Evolutionary conservation across 1,284 basidiomycete species (phyloP), one percentile per base, ranked within the genome.

Genomic region (Blastosporella zonata): DNA sequence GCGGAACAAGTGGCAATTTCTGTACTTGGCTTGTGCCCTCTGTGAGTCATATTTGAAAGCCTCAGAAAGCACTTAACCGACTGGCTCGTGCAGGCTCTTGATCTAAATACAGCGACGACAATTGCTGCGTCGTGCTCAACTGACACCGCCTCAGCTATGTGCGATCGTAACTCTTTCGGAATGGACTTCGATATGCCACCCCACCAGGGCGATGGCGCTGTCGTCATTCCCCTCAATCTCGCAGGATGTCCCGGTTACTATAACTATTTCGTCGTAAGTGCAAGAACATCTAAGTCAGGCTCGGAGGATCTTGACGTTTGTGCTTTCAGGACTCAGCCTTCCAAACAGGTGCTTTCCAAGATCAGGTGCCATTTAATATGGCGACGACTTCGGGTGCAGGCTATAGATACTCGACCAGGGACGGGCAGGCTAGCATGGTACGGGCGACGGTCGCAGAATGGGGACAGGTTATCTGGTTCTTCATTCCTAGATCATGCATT

Each of bases 401-500:
- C 15, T 60, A 59, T 39, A 46, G 57, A 2, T 60, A 58, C 31
- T 46, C 55, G 1, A 60, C 59, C 17, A 41, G 41, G 7, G 57
- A 60, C 39, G 54, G 53, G 0, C 40, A 22, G 13, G 59, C 57
- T 7, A 59, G 56, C 25, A 61, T 59, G 58, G 56, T 61, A 17
- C 46, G 58, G 5, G 59, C 59, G 8, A 55, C 48, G 17, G 57
- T 59, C 10, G 53, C 59, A 1, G 59, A 60, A 47, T 59, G 57
- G 39, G 56, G 52, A 28, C 59, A 59, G 43, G 54, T 55, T 7
- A 52, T 59, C n/a, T 61, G 59, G 58, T 59, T 59, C 52, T 61
- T 61, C 37, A 58, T 61, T 18, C 59, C 59, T 28, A 51, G 56
- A n/a, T 54, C 56, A 17, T 59, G 59, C 41, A 59, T 59, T 33